Evolutionary conservation across 2,329 filamentous ascomycete genomes (phyloP), one percentile per base, ranked within the genome.

Genomic region (Hymenoscyphus infarciens): DNA sequence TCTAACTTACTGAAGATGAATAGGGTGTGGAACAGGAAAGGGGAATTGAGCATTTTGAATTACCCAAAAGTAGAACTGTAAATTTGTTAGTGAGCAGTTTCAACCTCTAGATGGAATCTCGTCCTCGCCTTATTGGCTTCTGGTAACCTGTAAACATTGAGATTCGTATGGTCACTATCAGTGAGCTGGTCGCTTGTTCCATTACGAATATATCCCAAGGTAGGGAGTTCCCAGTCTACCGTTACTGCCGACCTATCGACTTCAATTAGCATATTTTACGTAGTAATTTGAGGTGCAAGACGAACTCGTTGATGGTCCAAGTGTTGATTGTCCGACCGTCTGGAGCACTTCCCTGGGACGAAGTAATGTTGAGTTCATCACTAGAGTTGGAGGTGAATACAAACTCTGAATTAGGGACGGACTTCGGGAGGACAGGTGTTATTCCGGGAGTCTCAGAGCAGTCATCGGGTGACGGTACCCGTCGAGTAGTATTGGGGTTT

Each of bases 1-100:
- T 19, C 19, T 25, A 22, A n/a, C 42, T 49, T 49, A 49, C 42
- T 61, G 59, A 27, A 61, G 59, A 57, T 61, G 60, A 55, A 57
- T 57, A 3, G 56, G 60, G 31, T 57, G 55, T 15, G 55, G 42
- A 22, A 49, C 42, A 49, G n/a, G 42, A 49, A 25, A 11, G 10
- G 38, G 1, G 13, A n/a, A 25, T 19, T 10, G 6, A 11, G 15
- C 15, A 45, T 61, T 61, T 39, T 57, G 39, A 15, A 61, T 61
- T 10, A 56, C 42, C 52, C 52, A 61, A 31, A 53, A 61, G 55
- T 61, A 56, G 19, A 39, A 61, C 53, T 61, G n/a, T 10, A 8
- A 6, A 29, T 56, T 3, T 6, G 19, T 59, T 1, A 29, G 31
- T 55, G n/a, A 31, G 29, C 7, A 27, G 19, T 19, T 19, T 25